A percentile compares a stretch with the other conserved stretches of the same genome.
phyloP scores from a whole-genome alignment of 441 rosid species.

The Geranium incanum region DNA sequence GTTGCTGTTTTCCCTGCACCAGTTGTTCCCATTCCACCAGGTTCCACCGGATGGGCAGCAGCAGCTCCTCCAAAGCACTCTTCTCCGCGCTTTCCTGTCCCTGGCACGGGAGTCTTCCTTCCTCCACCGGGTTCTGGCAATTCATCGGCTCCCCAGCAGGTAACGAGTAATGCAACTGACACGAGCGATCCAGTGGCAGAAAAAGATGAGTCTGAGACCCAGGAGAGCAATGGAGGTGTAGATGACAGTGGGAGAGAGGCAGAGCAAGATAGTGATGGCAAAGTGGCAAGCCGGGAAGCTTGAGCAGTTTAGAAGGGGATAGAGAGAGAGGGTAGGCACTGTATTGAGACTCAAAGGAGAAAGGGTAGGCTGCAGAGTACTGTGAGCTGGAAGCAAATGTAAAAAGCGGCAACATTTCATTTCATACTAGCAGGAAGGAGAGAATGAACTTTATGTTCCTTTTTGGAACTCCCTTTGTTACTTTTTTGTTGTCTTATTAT shows the following conservation, averaged over 20 bases:
- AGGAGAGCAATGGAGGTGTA: constrained; percentile 37
- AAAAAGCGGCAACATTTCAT: constrained; percentile 19
- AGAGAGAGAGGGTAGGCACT: constrained; percentile 14
- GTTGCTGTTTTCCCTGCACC: constrained; percentile 50
- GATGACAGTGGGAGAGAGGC: constrained; percentile 20
- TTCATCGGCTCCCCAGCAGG: constrained; percentile 32
- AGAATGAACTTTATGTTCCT: background rate
- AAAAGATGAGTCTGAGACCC: constrained; percentile 27
- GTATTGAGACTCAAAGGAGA: background rate
- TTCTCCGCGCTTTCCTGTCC: constrained; percentile 48
- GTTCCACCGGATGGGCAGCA: constrained; percentile 51
- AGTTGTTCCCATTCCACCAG: constrained; percentile 25
- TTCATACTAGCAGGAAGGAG: background rate
- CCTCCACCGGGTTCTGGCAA: constrained; percentile 60
- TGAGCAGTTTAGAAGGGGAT: constrained; percentile 24
- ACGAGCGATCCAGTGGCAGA: constrained; percentile 16
- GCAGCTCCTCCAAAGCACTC: constrained; percentile 49
- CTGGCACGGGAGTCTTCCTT: constrained; percentile 94
- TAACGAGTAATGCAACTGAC: constrained; percentile 22
- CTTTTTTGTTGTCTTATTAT: too few species aligned
- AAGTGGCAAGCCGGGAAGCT: constrained; percentile 24
- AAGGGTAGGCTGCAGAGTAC: constrained; percentile 31
- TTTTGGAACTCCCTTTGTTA: background rate
- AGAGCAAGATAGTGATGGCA: constrained; percentile 24
- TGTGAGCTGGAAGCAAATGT: constrained; percentile 34